These are phyloP conservation scores for Penicillium sp. DNA, from an alignment of 2,329 filamentous ascomycete genomes.

Conservation along the genomic window DNA sequence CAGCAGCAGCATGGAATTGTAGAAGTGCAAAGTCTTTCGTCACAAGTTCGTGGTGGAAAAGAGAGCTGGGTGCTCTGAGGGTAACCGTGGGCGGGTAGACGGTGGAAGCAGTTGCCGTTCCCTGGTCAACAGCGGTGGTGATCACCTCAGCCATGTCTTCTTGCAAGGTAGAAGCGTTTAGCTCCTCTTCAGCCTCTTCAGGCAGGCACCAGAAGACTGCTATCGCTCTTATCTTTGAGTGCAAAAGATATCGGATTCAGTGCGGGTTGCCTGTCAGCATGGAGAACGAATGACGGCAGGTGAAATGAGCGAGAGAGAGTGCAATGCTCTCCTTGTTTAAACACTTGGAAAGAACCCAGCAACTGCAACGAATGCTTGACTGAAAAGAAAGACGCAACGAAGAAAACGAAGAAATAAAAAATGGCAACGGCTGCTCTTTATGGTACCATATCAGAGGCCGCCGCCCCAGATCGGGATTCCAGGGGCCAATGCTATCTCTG, in stretches of 20 bases:
- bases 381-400: background rate
- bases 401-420: background rate
- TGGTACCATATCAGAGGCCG: background rate
- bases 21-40: conserved; percentile 31
- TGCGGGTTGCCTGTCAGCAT: background rate
- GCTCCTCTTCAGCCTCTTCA: too few species aligned
- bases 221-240: background rate
- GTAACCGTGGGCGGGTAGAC: conserved; percentile 8
- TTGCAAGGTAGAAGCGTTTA: too few species aligned
- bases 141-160: background rate
- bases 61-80: conserved; percentile 13
- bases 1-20: conserved; percentile 32
- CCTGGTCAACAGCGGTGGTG: background rate
- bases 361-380: background rate
- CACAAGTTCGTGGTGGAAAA: conserved; percentile 30
- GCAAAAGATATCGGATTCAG: background rate
- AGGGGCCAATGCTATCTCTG: conserved; percentile 5
- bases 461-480: background rate
- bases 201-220: background rate
- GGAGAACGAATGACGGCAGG: background rate
- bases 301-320: background rate
- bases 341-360: background rate
- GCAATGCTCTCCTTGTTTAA: background rate
- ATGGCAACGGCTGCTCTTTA: background rate
- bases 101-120: background rate